A percentile compares a stretch with the other conserved stretches of the same genome.
phyloP scores from a whole-genome alignment of 1,284 basidiomycete species.

The Pholiota adiposa region DNA sequence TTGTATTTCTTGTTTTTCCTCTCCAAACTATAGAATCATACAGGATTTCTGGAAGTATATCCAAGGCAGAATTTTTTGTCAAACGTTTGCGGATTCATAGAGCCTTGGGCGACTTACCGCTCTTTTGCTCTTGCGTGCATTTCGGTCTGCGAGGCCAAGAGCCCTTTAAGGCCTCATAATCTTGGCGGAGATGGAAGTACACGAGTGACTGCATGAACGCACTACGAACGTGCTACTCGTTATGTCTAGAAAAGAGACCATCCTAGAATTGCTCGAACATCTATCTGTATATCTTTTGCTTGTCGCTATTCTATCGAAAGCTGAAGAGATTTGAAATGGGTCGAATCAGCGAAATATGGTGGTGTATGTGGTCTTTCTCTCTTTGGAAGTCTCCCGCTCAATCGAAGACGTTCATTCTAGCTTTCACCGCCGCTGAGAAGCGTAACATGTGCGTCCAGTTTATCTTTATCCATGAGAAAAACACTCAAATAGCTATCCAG shows the following conservation, averaged over 20 bases:
- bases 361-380: slow-evolving; percentile 21
- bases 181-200: background rate
- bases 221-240: background rate
- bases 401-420: slow-evolving; percentile 14
- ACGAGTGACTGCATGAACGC: background rate
- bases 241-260: background rate
- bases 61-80: background rate
- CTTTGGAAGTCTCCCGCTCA: background rate
- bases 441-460: slow-evolving; percentile 31
- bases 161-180: background rate
- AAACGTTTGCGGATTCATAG: background rate
- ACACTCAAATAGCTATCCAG: slow-evolving; percentile 15
- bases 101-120: background rate
- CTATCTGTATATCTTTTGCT: background rate
- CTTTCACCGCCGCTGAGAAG: slow-evolving; percentile 29
- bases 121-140: background rate
- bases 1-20: too few species aligned
- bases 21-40: too few species aligned
- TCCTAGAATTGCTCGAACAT: background rate
- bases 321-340: slow-evolving; percentile 12
- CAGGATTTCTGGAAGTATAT: too few species aligned
- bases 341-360: slow-evolving; percentile 25
- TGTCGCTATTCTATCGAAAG: background rate
- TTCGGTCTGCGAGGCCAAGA: background rate
- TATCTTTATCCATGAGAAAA: background rate